These are phyloP conservation scores for Apophysomyces elegans DNA, from an alignment of 371 early-diverging fungal species.

Conservation along the genomic window DNA sequence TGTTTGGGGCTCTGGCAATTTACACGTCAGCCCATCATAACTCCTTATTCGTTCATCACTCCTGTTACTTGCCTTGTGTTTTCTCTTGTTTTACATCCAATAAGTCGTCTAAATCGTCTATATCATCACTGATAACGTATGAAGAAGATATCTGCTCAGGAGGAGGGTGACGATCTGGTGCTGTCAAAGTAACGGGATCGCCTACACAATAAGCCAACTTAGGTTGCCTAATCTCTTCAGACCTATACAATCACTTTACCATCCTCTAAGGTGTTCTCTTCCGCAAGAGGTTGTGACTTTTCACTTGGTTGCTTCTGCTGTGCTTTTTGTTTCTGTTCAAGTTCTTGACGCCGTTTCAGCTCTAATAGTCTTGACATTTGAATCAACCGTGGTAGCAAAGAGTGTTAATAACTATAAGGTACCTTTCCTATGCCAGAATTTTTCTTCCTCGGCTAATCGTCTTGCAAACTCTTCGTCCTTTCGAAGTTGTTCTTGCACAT, in stretches of 20 bases:
- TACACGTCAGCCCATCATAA: not conserved
- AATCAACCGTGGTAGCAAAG: not conserved
- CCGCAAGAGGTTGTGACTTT: not conserved
- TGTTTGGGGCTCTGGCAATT: not conserved
- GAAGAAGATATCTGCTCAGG: not conserved
- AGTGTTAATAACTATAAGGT: not conserved
- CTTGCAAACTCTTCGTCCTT: conserved; percentile 44
- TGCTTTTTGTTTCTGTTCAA: not conserved
- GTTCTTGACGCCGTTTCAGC: not conserved
- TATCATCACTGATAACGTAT: conserved; percentile 1
- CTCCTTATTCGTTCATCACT: not conserved
- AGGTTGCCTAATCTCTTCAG: too few species aligned
- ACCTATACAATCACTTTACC: not conserved
- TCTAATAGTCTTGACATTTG: not conserved
- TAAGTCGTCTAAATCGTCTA: not conserved
- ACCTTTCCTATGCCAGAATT: conserved; percentile 8
- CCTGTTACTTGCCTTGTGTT: not conserved
- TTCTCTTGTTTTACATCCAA: conserved; percentile 1
- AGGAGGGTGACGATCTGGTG: not conserved
- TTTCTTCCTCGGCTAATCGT: conserved; percentile 30
- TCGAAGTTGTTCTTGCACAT: conserved; percentile 24
- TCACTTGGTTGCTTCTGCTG: not conserved
- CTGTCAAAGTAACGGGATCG: not conserved
- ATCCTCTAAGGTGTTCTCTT: not conserved
- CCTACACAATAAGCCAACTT: not conserved